Evolutionary conservation across 2,329 filamentous ascomycete genomes (phyloP).

Genomic region (Cercospora brassicicola): DNA sequence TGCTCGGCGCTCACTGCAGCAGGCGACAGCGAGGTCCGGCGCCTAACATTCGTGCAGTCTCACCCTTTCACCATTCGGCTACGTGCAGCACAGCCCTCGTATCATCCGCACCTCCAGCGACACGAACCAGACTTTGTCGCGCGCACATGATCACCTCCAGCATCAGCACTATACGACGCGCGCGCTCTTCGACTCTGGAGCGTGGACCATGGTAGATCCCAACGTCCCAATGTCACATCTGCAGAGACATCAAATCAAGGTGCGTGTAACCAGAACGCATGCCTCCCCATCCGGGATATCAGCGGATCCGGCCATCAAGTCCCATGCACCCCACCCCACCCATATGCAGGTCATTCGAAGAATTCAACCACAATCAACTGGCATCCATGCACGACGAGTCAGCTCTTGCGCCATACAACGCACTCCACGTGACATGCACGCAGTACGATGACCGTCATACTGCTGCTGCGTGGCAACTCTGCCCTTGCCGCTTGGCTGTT

Average conservation of each 20-base stretch:
- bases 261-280: neutral
- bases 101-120: neutral
- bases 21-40: neutral
- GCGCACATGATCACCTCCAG: neutral
- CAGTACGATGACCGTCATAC: slow-evolving; percentile 2
- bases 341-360: slow-evolving; percentile 1
- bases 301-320: neutral
- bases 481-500: neutral
- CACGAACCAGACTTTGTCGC: neutral
- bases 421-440: slow-evolving; percentile 2
- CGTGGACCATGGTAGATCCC: neutral
- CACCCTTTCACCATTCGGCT: neutral
- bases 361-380: neutral
- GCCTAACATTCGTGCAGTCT: neutral
- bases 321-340: neutral
- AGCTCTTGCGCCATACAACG: slow-evolving; percentile 1
- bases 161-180: neutral
- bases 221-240: neutral
- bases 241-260: neutral
- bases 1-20: neutral
- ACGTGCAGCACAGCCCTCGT: neutral
- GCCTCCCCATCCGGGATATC: neutral
- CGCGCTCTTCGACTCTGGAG: neutral
- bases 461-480: slow-evolving; percentile 4
- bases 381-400: slow-evolving; percentile 6